Base-by-base conservation (phyloP, 768 basidiomycete species). In the Antrodiella citrinella region DNA sequence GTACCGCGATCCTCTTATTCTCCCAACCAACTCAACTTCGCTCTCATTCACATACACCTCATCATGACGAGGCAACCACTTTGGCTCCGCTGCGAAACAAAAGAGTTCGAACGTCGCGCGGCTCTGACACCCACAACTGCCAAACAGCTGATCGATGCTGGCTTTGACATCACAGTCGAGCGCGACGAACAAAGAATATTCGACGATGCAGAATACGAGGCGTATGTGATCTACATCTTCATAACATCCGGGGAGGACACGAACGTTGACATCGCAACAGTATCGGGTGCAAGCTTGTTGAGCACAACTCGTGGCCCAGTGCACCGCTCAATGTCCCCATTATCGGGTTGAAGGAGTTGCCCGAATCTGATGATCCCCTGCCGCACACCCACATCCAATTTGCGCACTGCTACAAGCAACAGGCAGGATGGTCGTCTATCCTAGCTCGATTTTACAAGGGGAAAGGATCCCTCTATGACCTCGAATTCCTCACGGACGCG, bases 21-120 rank as follows among this genome's bases (percentile, higher is more conserved):
- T n/a, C n/a, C n/a, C n/a, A n/a, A 15, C 30, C 30, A 35, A 15
- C 15, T 15, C 30, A 35, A 35, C 7, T 35, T 35, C 30, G 7
- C 15, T 15, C 15, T 35, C 30, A 35, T 7, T 7, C 30, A 35
- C 30, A 7, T 35, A 7, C 30, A 35, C 30, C 7, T 15, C 30
- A 35, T 35, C 30, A 35, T 35, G 7, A 35, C 15, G 7, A 7
- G 7, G 7, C 30, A 7, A 35, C 30, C 30, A 35, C 41, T 99
- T 59, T 99, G 95, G 95, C 80, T 99, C 40, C 84, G 96, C 58
- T 96, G 93, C 72, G 96, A 99, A 74, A 96, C 84, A 65, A 99
- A 98, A 67, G 78, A 82, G 55, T 93, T 94, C 56, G 96, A 99
- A 68, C 82, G 82, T 50, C 89, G 96, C 44, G 83, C 93, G 23